Evolutionary conservation across 2,329 filamentous ascomycete species (phyloP), one percentile per base, ranked within the genome.

Genomic region (Coniochaeta sp.): DNA sequence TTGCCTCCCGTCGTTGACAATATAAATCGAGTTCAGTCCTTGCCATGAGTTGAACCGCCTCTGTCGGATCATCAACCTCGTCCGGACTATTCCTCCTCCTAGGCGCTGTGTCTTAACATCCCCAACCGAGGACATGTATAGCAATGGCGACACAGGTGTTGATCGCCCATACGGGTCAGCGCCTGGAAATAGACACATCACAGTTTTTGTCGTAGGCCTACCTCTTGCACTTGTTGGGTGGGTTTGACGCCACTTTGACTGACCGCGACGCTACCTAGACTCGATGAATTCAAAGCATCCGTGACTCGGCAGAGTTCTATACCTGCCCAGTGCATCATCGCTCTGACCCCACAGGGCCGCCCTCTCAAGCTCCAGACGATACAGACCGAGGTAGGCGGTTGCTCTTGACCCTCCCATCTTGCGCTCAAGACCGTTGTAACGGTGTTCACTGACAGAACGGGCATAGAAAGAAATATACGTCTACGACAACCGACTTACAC

Each of bases 101-200:
- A 28, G 22, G 17, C 26, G 6, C 47, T 30, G 22, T 28, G 22
- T n/a, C 4, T 12, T 12, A n/a, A 28, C 47, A 17, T 22, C 47
- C 4, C 17, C 28, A 36, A 38, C 34, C 54, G 54, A 62, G 67
- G 76, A 76, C 70, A 81, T 82, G 80, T 77, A 77, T 79, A 77
- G 84, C 81, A 77, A 96, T 96, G 91, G 89, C 90, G 79, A 85
- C 93, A 74, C 87, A 91, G 79, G 88, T 96, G 76, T 90, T 91
- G 80, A 88, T 96, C 73, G 92, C 91, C 82, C 93, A 96, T 79
- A 92, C 90, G 76, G 93, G 93, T 80, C 88, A 91, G 81, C 88
- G 89, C 77, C 83, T 96, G 72, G 82, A 87, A 73, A 84, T 90
- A 73, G 90, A 96, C 77, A 85, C 88, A 66, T 82, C 87, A 65